These are phyloP conservation scores for Alternaria dauci DNA, from an alignment of 2,329 filamentous ascomycete species.

Conservation along the genomic window DNA sequence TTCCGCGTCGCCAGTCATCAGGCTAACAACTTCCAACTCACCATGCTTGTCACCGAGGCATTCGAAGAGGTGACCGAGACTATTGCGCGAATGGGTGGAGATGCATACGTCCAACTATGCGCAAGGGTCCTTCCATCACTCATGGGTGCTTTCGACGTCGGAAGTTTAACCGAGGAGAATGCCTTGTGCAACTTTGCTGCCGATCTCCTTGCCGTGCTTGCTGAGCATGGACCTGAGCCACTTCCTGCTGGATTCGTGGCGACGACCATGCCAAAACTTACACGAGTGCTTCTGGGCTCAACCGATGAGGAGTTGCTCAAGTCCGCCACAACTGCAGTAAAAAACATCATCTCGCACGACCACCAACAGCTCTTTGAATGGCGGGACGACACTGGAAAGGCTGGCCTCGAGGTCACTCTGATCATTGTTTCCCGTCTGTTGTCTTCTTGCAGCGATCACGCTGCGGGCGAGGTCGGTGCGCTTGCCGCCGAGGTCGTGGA, in stretches of 20 bases:
- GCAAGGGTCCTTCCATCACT: slow-evolving; percentile 86
- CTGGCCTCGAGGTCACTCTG: slow-evolving; percentile 86
- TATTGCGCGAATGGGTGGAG: slow-evolving; percentile 69
- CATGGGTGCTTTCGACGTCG: slow-evolving; percentile 88
- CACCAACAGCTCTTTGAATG: slow-evolving; percentile 88
- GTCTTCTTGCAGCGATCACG: slow-evolving; percentile 82
- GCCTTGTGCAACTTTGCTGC: slow-evolving; percentile 86
- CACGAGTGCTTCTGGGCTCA: slow-evolving; percentile 80
- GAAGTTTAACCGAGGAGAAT: slow-evolving; percentile 83
- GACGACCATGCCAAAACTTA: slow-evolving; percentile 86
- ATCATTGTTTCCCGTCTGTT: slow-evolving; percentile 92
- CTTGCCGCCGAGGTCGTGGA: slow-evolving; percentile 94
- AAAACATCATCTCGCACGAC: slow-evolving; percentile 89
- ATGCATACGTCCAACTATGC: slow-evolving; percentile 80
- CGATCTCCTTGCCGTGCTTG: slow-evolving; percentile 81
- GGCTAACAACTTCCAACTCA: slow-evolving; percentile 89
- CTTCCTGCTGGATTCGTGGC: slow-evolving; percentile 87
- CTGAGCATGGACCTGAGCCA: slow-evolving; percentile 83
- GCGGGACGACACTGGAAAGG: slow-evolving; percentile 79
- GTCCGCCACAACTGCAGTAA: slow-evolving; percentile 83
- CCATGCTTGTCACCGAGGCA: slow-evolving; percentile 84
- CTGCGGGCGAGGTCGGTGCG: slow-evolving; percentile 93
- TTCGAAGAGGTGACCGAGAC: slow-evolving; percentile 85
- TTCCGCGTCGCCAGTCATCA: slow-evolving; percentile 90
- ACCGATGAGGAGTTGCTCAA: slow-evolving; percentile 88